Evolutionary conservation across 805 yeast species (phyloP).

Genomic region (Zygoascus bituminiphila): DNA sequence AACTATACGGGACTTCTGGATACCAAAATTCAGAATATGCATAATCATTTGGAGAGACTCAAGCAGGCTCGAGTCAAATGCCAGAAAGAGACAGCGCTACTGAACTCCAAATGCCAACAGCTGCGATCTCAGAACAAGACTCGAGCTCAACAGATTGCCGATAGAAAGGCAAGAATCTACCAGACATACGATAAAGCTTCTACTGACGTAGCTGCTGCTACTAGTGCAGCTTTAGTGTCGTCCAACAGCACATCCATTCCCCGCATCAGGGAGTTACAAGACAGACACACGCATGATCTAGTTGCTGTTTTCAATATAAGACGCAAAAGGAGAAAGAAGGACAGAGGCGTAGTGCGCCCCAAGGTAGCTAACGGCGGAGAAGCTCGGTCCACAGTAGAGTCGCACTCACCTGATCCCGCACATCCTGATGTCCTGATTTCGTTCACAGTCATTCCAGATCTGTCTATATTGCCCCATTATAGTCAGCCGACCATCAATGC

Average conservation of each 20-base stretch:
- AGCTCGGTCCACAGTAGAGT: neutral
- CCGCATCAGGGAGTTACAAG: neutral
- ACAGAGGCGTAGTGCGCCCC: conserved; percentile 6
- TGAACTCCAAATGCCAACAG: neutral
- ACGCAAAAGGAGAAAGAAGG: conserved; percentile 16
- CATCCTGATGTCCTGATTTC: conserved; percentile 26
- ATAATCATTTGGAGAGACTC: neutral
- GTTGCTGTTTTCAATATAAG: conserved; percentile 14
- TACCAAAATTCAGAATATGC: neutral
- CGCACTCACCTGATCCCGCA: neutral
- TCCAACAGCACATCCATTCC: neutral
- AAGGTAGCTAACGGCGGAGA: conserved; percentile 1
- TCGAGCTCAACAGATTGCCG: neutral
- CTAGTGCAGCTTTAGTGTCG: neutral
- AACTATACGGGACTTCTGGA: neutral
- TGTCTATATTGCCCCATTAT: conserved; percentile 24
- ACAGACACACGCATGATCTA: conserved; percentile 9
- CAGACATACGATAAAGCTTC: neutral
- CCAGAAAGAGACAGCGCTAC: neutral
- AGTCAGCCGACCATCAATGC: conserved; percentile 24
- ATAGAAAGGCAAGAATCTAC: neutral
- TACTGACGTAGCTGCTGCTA: conserved; percentile 1
- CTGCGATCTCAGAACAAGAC: neutral
- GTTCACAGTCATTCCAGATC: conserved; percentile 26
- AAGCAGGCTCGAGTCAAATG: neutral